A percentile compares a stretch with the other conserved stretches of the same genome.
These are phyloP conservation scores for Pichia cephalocereana DNA, from an alignment of 805 yeast species.

Conservation along the genomic window DNA sequence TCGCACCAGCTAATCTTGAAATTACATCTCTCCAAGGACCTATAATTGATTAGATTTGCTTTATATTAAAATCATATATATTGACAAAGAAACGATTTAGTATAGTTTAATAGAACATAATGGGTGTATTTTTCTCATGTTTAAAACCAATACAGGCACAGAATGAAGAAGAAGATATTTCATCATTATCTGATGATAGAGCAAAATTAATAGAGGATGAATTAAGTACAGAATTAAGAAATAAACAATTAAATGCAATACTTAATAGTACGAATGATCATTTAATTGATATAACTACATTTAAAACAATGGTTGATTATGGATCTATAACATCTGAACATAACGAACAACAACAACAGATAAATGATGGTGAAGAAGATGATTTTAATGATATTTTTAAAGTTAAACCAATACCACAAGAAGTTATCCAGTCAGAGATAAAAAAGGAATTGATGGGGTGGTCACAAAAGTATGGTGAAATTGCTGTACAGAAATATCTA, in stretches of 20 bases:
- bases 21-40: too few relatives aligned
- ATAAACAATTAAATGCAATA: conserved; percentile 25
- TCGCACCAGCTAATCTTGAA: too few relatives aligned
- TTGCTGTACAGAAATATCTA: neutral
- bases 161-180: conserved; percentile 5
- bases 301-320: conserved; percentile 7
- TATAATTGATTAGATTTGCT: too few relatives aligned
- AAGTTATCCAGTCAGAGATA: neutral
- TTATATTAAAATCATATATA: too few relatives aligned
- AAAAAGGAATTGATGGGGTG: neutral
- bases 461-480: neutral
- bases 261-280: conserved; percentile 27
- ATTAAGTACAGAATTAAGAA: conserved; percentile 19
- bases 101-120: conserved; percentile 5
- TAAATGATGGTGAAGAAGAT: neutral
- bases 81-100: too few relatives aligned
- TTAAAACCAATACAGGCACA: conserved; percentile 9
- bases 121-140: conserved; percentile 30
- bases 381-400: neutral
- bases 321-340: neutral
- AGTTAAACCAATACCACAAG: neutral
- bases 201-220: conserved; percentile 13
- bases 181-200: conserved; percentile 4
- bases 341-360: too few relatives aligned
- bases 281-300: conserved; percentile 22